phyloP scores from a whole-genome alignment of 345 rosid genomes.

The Zanthoxylum bungeanum region DNA sequence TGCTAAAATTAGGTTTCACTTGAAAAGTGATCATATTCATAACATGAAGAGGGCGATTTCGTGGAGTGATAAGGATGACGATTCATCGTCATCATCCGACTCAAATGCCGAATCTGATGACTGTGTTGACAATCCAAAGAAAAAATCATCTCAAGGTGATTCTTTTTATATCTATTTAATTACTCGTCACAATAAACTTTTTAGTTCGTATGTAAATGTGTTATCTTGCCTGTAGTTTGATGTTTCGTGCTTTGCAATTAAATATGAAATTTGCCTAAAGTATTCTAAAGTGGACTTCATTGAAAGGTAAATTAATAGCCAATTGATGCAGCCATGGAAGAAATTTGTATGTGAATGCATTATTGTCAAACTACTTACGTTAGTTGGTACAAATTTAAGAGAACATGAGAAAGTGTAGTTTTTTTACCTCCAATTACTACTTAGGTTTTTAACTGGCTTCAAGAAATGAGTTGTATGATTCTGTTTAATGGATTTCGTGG shows the following conservation, averaged over 20 bases:
- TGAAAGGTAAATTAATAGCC: not conserved
- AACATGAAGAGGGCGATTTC: slow-evolving; percentile 59
- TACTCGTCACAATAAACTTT: not conserved
- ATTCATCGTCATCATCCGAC: slow-evolving; percentile 39
- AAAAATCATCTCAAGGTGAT: slow-evolving; percentile 26
- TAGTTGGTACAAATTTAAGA: not conserved
- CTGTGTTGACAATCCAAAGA: slow-evolving; percentile 15
- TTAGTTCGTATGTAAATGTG: not conserved
- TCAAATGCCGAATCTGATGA: slow-evolving; percentile 37
- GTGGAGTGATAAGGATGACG: slow-evolving; percentile 44
- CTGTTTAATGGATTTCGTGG: not conserved
- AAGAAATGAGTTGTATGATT: not conserved
- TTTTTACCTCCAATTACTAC: not conserved
- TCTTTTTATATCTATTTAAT: not conserved
- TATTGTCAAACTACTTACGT: not conserved
- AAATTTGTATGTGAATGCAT: not conserved
- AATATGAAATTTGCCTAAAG: not conserved
- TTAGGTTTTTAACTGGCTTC: not conserved
- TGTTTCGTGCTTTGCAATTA: not conserved
- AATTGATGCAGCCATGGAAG: not conserved
- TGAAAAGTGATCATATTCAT: not conserved
- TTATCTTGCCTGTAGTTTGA: not conserved
- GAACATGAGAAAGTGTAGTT: not conserved
- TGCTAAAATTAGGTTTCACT: not conserved
- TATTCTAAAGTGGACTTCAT: not conserved